Percentiles rank a stretch among this genome's conserved stretches.
These are phyloP conservation scores for Hymenoscyphus fraxineus DNA, from an alignment of 2,329 filamentous ascomycete genomes.

Conservation along the genomic window DNA sequence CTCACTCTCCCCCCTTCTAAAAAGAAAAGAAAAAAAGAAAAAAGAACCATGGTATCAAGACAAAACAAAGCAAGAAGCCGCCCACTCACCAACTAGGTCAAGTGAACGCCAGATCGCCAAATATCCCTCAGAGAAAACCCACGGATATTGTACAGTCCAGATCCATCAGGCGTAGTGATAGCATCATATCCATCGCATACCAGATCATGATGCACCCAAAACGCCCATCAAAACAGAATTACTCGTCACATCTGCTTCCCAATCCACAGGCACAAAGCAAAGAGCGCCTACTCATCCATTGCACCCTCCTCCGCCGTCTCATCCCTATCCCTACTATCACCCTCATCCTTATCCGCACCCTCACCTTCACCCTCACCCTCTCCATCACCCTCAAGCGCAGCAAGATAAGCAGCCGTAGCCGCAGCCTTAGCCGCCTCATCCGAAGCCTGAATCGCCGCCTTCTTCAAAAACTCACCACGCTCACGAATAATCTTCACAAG, in stretches of 20 bases:
- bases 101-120: too few relatives aligned
- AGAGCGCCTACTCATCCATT: background rate
- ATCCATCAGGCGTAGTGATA: background rate
- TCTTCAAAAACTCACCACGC: background rate
- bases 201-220: background rate
- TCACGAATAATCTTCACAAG: conserved; percentile 18
- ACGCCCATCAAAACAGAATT: background rate
- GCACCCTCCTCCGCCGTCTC: background rate
- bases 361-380: background rate
- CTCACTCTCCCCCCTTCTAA: too few relatives aligned
- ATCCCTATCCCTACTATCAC: too few relatives aligned
- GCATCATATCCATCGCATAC: background rate
- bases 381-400: background rate
- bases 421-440: background rate
- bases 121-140: background rate
- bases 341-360: background rate
- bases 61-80: too few relatives aligned
- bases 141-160: background rate
- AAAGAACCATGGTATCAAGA: too few relatives aligned
- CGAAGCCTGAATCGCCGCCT: background rate
- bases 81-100: too few relatives aligned
- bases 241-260: background rate
- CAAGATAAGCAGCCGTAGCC: background rate
- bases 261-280: background rate
- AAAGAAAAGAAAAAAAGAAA: too few relatives aligned